These are phyloP conservation scores for Lathyrus aphaca DNA, from an alignment of 306 rosid genomes.

Conservation along the genomic window DNA sequence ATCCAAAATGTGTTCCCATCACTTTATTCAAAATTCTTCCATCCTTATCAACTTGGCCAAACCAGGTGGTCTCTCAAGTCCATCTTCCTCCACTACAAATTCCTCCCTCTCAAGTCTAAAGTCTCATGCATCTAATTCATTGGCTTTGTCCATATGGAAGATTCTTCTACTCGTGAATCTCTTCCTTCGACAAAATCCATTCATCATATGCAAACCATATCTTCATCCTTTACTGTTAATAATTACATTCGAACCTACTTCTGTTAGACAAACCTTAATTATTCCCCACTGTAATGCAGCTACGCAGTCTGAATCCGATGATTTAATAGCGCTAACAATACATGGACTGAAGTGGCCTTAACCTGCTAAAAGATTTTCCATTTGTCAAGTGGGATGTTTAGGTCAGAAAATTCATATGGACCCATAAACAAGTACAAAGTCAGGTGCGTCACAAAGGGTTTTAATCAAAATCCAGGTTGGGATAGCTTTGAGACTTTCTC, in stretches of 20 bases:
- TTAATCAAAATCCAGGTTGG: too few relatives aligned
- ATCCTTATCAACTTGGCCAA: neutral
- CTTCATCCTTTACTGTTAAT: too few relatives aligned
- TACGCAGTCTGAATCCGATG: neutral
- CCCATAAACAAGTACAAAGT: too few relatives aligned
- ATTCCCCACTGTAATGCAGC: neutral
- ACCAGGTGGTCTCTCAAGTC: neutral
- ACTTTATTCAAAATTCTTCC: neutral
- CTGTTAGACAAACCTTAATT: neutral
- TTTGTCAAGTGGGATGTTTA: too few relatives aligned
- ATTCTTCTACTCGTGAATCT: neutral
- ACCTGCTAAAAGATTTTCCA: too few relatives aligned
- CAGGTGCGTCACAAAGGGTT: too few relatives aligned
- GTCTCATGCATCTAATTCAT: neutral
- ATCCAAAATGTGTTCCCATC: neutral
- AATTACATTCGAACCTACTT: too few relatives aligned
- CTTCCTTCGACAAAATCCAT: neutral
- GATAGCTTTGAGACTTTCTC: too few relatives aligned
- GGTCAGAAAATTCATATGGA: too few relatives aligned
- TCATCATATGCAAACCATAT: neutral
- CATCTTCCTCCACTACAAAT: neutral
- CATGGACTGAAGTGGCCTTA: neutral
- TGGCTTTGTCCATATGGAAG: neutral
- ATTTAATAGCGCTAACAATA: neutral
- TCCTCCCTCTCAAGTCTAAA: neutral